A percentile compares a stretch with the other conserved stretches of the same genome.
Evolutionary conservation across 257 asterid genomes (phyloP).

Genomic region (Eustoma russellianum): DNA sequence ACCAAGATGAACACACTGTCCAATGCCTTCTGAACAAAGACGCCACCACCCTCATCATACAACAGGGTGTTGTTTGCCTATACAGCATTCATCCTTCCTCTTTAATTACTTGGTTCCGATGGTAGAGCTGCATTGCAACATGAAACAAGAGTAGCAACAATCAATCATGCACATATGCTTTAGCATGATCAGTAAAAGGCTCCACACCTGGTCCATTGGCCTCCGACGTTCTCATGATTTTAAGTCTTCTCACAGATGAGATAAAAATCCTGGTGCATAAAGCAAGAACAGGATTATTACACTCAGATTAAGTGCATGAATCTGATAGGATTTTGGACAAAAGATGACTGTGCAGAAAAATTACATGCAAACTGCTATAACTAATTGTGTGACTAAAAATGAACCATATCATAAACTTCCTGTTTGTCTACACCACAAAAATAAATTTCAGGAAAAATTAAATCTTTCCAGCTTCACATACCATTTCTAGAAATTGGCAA

Average conservation of each 20-base stretch:
- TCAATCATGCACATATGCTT: neutral
- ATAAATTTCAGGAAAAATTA: too few species aligned
- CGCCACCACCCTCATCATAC: too few species aligned
- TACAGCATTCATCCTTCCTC: conserved; percentile 16
- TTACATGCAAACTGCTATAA: too few species aligned
- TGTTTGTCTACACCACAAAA: too few species aligned
- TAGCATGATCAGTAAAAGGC: neutral
- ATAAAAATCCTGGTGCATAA: conserved; percentile 59
- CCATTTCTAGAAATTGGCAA: too few species aligned
- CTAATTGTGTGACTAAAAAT: too few species aligned
- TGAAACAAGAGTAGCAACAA: neutral
- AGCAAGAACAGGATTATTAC: conserved; percentile 7
- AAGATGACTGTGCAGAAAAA: too few species aligned
- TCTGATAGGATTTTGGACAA: neutral
- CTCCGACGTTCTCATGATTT: conserved; percentile 62
- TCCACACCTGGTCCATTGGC: conserved; percentile 67
- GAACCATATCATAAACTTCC: too few species aligned
- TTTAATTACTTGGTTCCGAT: conserved; percentile 30
- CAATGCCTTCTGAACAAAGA: too few species aligned
- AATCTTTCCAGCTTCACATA: too few species aligned
- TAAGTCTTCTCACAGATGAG: conserved; percentile 63
- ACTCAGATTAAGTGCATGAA: neutral
- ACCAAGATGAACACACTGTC: too few species aligned
- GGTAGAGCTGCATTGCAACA: conserved; percentile 37
- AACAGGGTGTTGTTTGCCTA: conserved; percentile 11